Evolutionary conservation across 805 yeast species (phyloP).

Genomic region (Pichia nanzhaoensis): DNA sequence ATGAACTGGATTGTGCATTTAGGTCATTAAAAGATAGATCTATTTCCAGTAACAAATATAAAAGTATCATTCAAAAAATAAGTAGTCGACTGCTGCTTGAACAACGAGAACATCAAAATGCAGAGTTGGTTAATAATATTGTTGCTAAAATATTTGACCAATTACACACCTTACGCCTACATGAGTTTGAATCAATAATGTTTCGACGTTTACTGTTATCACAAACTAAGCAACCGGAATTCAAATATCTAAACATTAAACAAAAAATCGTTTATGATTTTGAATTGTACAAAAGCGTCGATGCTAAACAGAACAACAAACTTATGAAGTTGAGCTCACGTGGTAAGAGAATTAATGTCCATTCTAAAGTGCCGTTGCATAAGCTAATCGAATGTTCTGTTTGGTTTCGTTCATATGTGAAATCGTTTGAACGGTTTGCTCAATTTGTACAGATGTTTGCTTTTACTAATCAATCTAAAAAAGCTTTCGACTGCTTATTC

Average conservation of each 20-base stretch:
- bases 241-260: slow-evolving; percentile 1
- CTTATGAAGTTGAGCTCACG: neutral
- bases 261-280: slow-evolving; percentile 4
- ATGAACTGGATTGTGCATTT: neutral
- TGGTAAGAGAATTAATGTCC: neutral
- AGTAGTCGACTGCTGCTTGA: neutral
- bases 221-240: neutral
- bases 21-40: neutral
- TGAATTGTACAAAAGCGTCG: neutral
- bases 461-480: slow-evolving; percentile 5
- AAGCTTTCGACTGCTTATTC: neutral
- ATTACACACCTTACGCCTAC: slow-evolving; percentile 13
- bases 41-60: neutral
- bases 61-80: neutral
- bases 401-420: slow-evolving; percentile 4
- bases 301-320: neutral
- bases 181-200: slow-evolving; percentile 7
- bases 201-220: slow-evolving; percentile 10
- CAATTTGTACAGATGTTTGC: slow-evolving; percentile 10
- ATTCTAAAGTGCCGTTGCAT: neutral
- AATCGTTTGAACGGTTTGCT: slow-evolving; percentile 9
- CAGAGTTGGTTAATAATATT: slow-evolving; percentile 1
- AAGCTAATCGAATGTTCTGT: neutral
- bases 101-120: neutral
- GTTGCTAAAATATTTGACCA: slow-evolving; percentile 15